Evolutionary conservation across 768 basidiomycete species (phyloP), one percentile per base, ranked within the genome.

Genomic region (Clitopilus hobsonii): DNA sequence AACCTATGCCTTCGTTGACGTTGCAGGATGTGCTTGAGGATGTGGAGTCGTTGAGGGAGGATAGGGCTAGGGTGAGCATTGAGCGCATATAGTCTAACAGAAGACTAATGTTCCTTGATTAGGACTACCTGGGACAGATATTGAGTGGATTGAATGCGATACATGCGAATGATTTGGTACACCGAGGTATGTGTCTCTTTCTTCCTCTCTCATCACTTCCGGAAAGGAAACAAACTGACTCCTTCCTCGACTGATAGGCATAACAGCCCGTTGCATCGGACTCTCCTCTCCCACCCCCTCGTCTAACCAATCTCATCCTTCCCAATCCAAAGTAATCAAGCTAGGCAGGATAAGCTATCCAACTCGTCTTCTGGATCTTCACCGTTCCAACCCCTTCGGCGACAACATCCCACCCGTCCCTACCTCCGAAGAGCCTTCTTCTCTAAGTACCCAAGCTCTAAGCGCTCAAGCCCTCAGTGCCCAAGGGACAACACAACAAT

Each of bases 341-440:
- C 69, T 97, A 2, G 81, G 84, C 18, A 86, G 85, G 59, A 84
- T 84, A 2, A 82, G 78, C 14, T 97, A 86, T 65, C 79, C 86
- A 59, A 83, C 84, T 5, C 80, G 80, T 0, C 74, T 98, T 27
- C 73, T 86, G 23, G 93, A 96, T 64, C 71, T 94, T 27, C 88
- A 96, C 63, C 77, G 85, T 16, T 96, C 94, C 2, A 93, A 97
- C 61, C 82, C 86, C 0, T 91, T 96, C 60, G 79, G 79, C 3
- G 63, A 71, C 11, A 60, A 69, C 65, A 62, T 67, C 7, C 61
- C 69, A 1, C 38, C 60, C 20, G 52, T 57, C 20, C 30, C 55
- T 1, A 10, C 32, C 13, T n/a, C 32, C 4, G 72, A 74, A 20
- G 77, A 78, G 26, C 58, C 60, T 0, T n/a, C n/a, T n/a, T n/a